A percentile compares a stretch with the other conserved stretches of the same genome.
These are phyloP conservation scores for Aspergillus affinis DNA, from an alignment of 495 filamentous ascomycete genomes.

Conservation along the genomic window DNA sequence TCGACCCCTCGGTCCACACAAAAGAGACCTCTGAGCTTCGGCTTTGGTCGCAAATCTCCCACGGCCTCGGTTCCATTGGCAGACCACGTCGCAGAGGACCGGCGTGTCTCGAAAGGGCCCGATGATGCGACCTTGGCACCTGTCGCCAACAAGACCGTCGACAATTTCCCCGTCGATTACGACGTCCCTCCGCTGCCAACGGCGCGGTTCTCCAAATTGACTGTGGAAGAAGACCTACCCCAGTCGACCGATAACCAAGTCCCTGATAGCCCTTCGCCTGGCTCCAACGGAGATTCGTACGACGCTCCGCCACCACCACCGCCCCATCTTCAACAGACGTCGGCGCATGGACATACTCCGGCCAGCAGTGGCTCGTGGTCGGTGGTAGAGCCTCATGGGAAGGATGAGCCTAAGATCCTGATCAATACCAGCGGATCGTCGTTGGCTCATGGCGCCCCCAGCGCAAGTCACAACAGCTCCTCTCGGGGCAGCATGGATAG, in stretches of 20 bases:
- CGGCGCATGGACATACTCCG: conserved; percentile 33
- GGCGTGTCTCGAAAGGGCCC: conserved; percentile 40
- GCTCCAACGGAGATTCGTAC: conserved; percentile 38
- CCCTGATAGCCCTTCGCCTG: conserved; percentile 28
- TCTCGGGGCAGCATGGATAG: conserved; percentile 45
- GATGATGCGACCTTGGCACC: conserved; percentile 16
- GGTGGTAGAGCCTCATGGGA: conserved; percentile 30
- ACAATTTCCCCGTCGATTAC: conserved; percentile 28
- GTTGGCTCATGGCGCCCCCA: conserved; percentile 24
- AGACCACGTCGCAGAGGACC: conserved; percentile 26
- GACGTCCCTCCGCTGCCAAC: conserved; percentile 26
- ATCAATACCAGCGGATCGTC: conserved; percentile 29
- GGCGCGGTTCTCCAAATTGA: conserved; percentile 29
- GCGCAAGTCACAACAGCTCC: conserved; percentile 31
- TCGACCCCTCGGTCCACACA: conserved; percentile 27
- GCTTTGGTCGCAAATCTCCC: conserved; percentile 29
- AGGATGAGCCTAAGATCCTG: conserved; percentile 23
- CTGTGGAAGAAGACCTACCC: conserved; percentile 37
- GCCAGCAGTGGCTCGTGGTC: conserved; percentile 45
- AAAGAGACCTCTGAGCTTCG: conserved; percentile 22
- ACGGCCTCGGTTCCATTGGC: conserved; percentile 13
- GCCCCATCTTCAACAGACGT: conserved; percentile 4
- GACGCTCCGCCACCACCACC: conserved; percentile 18
- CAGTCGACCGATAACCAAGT: conserved; percentile 18
- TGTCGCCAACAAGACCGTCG: conserved; percentile 33